These are phyloP conservation scores for Sisymbrium altissimum DNA, from an alignment of 345 rosid genomes.

Conservation along the genomic window DNA sequence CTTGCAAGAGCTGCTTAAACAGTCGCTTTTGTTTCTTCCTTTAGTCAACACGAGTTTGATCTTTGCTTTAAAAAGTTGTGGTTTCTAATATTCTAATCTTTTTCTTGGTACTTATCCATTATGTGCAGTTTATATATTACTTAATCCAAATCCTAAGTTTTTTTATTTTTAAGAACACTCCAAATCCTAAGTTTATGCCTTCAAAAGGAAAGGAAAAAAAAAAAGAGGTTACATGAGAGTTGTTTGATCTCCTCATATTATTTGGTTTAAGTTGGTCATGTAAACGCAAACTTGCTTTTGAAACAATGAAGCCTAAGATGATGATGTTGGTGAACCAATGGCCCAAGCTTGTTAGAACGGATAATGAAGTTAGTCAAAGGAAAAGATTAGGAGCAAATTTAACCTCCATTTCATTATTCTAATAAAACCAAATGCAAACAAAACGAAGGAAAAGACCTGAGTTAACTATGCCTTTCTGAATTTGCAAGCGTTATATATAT, in stretches of 20 bases:
- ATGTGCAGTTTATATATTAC: background rate
- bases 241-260: background rate
- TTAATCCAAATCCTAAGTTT: background rate
- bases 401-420: too few species aligned
- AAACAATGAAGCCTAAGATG: too few species aligned
- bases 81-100: background rate
- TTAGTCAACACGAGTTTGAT: background rate
- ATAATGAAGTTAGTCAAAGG: too few species aligned
- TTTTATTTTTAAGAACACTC: background rate
- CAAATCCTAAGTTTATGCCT: background rate
- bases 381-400: too few species aligned
- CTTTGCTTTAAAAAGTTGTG: background rate
- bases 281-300: background rate
- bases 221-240: background rate
- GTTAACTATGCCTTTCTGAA: too few species aligned
- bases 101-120: background rate
- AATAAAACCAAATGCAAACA: too few species aligned
- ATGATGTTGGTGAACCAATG: too few species aligned
- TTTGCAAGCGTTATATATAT: too few species aligned
- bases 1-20: conserved; percentile 81
- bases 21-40: background rate
- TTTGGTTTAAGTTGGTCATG: background rate
- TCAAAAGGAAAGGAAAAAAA: background rate
- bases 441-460: too few species aligned
- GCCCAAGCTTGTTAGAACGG: too few species aligned